These are phyloP conservation scores for Selaginella tamariscina DNA, from an alignment of 75 land plant species.

Conservation along the genomic window DNA sequence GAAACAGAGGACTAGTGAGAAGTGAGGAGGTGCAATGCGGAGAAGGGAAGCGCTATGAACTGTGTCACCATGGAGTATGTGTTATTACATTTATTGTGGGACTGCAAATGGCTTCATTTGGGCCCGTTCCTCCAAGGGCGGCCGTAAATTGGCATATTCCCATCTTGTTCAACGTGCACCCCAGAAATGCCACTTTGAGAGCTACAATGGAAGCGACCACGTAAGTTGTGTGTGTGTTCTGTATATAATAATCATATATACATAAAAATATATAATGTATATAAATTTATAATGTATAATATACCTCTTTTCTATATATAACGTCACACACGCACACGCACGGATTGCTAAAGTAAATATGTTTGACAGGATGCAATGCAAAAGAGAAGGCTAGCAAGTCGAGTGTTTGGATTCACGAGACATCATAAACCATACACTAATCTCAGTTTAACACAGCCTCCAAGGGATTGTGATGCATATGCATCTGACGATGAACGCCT, in stretches of 20 bases:
- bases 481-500: neutral
- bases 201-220: neutral
- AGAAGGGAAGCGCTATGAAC: no score
- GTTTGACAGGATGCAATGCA: neutral
- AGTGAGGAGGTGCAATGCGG: no score
- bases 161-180: neutral
- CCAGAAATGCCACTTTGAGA: conserved; percentile 3
- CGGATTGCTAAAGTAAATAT: no score
- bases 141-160: neutral
- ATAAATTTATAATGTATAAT: no score
- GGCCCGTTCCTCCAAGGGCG: neutral
- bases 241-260: no score
- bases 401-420: neutral
- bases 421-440: neutral
- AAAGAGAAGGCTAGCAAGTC: neutral
- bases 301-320: no score
- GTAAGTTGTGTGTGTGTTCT: no score
- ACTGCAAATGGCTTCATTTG: neutral
- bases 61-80: no score
- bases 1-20: no score
- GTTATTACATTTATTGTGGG: neutral
- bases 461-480: neutral
- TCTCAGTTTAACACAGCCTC: neutral
- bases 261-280: no score
- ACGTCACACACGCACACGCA: no score